These are phyloP conservation scores for Massariosphaeria phaeospora DNA, from an alignment of 495 filamentous ascomycete species.

Conservation along the genomic window DNA sequence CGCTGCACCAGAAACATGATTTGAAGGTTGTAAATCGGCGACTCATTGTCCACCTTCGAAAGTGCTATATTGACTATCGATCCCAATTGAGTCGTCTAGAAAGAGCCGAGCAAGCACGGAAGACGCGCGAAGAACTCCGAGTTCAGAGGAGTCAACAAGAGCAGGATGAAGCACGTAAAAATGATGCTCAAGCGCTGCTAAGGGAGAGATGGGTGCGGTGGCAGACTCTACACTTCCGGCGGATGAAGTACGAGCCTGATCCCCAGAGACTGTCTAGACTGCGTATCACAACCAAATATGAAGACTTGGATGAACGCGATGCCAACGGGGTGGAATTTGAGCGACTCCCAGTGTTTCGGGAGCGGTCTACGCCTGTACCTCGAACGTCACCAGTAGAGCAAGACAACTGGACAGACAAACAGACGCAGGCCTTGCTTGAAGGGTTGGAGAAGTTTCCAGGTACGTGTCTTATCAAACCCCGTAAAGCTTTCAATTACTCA, in stretches of 20 bases:
- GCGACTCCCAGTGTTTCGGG: slow-evolving; percentile 30
- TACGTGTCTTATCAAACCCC: not conserved
- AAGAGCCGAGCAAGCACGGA: not conserved
- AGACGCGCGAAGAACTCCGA: not conserved
- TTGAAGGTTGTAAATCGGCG: slow-evolving; percentile 8
- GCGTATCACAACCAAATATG: not conserved
- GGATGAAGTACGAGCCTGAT: slow-evolving; percentile 23
- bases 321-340: slow-evolving; percentile 33
- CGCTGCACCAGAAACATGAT: slow-evolving; percentile 7
- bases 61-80: not conserved
- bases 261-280: not conserved
- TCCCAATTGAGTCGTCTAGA: not conserved
- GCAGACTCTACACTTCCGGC: slow-evolving; percentile 22
- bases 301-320: slow-evolving; percentile 16
- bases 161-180: slow-evolving; percentile 5
- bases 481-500: not conserved
- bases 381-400: not conserved
- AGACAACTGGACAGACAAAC: slow-evolving; percentile 23
- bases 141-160: not conserved
- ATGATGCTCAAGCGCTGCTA: not conserved
- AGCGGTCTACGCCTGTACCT: slow-evolving; percentile 21
- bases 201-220: slow-evolving; percentile 9
- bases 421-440: slow-evolving; percentile 24
- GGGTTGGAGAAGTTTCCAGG: slow-evolving; percentile 32
- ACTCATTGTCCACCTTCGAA: slow-evolving; percentile 15